phyloP scores from a whole-genome alignment of 176 grass and related monocot species.

The Avena insularis region DNA sequence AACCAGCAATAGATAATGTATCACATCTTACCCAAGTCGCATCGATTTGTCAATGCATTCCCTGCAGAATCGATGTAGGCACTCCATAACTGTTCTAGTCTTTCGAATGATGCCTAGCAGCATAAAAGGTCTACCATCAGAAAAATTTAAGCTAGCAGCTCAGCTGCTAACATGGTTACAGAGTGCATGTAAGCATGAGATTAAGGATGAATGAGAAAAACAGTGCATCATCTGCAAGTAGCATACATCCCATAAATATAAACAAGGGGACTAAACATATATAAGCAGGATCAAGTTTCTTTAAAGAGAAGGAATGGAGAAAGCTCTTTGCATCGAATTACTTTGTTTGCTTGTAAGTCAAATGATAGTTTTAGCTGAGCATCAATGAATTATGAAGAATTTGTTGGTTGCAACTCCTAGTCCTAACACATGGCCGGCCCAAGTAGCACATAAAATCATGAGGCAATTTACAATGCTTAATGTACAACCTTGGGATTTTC shows the following conservation, averaged over 20 bases:
- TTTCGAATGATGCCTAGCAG: conserved; percentile 84
- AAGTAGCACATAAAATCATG: background rate
- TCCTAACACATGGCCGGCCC: conserved; percentile 2
- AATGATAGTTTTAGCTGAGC: conserved; percentile 13
- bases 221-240: conserved; percentile 14
- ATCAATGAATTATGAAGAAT: conserved; percentile 11
- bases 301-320: background rate
- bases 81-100: conserved; percentile 91
- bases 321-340: background rate
- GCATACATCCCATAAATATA: conserved; percentile 7
- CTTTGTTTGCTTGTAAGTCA: background rate
- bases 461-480: background rate
- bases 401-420: conserved; percentile 1
- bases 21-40: conserved; percentile 67
- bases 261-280: background rate
- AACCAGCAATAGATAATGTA: background rate
- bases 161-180: conserved; percentile 25
- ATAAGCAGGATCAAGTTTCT: background rate
- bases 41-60: conserved; percentile 96
- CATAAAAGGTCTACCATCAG: conserved; percentile 25
- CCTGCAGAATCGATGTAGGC: conserved; percentile 82
- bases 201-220: background rate
- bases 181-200: background rate
- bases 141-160: conserved; percentile 22
- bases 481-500: background rate